These are phyloP conservation scores for Thermothielavioides terrestris DNA, from an alignment of 495 filamentous ascomycete species.

Conservation along the genomic window DNA sequence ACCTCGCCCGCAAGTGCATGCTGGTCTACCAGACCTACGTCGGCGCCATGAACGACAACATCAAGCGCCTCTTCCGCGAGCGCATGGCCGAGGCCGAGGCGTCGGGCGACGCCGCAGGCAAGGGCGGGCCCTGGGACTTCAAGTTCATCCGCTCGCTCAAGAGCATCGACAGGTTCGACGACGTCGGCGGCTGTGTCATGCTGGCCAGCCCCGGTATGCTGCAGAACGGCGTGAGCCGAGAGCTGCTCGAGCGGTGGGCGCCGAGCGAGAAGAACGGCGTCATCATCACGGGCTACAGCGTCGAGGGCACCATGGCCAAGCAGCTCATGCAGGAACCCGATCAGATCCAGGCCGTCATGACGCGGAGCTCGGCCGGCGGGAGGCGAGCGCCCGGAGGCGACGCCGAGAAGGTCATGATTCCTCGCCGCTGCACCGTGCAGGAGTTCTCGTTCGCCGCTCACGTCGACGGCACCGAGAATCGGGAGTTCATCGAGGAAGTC, in stretches of 20 bases:
- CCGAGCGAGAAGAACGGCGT: constrained; percentile 92
- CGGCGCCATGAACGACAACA: constrained; percentile 97
- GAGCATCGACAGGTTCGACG: constrained; percentile 88
- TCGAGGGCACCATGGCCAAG: constrained; percentile 98
- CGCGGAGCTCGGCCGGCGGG: constrained; percentile 46
- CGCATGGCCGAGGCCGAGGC: constrained; percentile 80
- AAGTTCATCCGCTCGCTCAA: constrained; percentile 83
- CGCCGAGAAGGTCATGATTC: constrained; percentile 80
- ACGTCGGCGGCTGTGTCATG: constrained; percentile 94
- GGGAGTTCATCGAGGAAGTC: constrained; percentile 90
- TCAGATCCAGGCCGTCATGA: constrained; percentile 88
- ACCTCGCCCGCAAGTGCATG: constrained; percentile 93
- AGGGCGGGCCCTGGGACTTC: constrained; percentile 93
- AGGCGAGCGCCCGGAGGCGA: constrained; percentile 50
- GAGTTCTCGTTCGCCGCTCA: constrained; percentile 94
- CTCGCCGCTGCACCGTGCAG: constrained; percentile 79
- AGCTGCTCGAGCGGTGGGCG: constrained; percentile 90
- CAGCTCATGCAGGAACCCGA: constrained; percentile 87
- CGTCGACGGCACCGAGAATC: constrained; percentile 92
- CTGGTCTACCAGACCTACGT: constrained; percentile 97
- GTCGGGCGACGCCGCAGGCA: constrained; percentile 56
- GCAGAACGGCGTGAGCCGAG: constrained; percentile 86
- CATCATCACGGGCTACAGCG: constrained; percentile 94
- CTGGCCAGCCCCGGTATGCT: constrained; percentile 95
- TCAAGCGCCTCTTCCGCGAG: constrained; percentile 80